Base-by-base conservation (phyloP, 129 eudicot species). In the Pseudognaphalium luteoalbum region DNA sequence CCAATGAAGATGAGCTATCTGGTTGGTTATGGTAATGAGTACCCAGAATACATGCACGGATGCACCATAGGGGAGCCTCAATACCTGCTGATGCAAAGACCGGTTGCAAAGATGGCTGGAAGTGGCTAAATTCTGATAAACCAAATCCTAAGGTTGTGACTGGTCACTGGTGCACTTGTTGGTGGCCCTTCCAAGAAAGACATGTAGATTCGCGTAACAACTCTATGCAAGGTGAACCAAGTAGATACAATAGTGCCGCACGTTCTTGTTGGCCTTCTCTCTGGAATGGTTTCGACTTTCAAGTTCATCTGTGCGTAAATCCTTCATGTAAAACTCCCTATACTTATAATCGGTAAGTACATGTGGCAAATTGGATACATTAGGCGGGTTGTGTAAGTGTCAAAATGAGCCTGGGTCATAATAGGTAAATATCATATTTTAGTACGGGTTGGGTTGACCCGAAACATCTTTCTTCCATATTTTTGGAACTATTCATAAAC, bases 151-250 rank as follows among this genome's bases (percentile, higher is more conserved):
- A 91, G 57, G 81, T 86, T 17, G 91, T 88, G 4, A 70, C 54
- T 68, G 97, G 91, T 88, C 3, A 70, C 54, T 68, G 97, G 97
- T 59, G 94, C 91, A 14, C 94, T 91, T n/a, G 91, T 91, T 0
- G 97, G 97, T 7, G 94, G 97, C 1, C 97, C 97, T 5, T 84
- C 78, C 63, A 80, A 80, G 16, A 81, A 86, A 34, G 97, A 91
- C 60, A 71, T 47, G 25, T 78, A 7, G 91, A 91, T 77, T 22
- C 32, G 3, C 35, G 7, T 9, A 61, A 11, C 66, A 61, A 25
- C 35, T 61, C 35, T 4, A 61, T 70, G 90, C 91, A 91, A 85
- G 76, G 70, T 0, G 97, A 88, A 72, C 97, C 97, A 10, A 88
- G 75, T 83, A 88, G 91, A 6, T 91, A 88, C 73, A 91, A 91